Base-by-base conservation (phyloP, 2,329 filamentous ascomycete species). In the Sarocladiaceae sp. region DNA sequence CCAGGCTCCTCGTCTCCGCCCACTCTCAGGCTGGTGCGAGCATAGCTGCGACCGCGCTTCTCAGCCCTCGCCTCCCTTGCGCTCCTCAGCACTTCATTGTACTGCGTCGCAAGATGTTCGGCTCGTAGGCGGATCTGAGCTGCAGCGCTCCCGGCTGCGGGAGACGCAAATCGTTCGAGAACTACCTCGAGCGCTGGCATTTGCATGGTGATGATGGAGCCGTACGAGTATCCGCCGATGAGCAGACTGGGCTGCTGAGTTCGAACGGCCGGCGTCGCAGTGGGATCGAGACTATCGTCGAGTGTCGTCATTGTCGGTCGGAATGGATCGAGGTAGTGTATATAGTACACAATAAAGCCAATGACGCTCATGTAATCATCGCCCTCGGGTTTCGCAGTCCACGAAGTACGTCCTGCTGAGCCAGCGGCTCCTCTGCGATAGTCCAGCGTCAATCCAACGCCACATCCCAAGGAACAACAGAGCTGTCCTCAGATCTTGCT, bases 211-310 rank as follows among this genome's bases (percentile, higher is more conserved):
- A 97, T 81, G 62, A 96, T 79, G 4, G 90, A 89, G 39, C 94
- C 94, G 66, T 97, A 97, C 0, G 91, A 96, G 66, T 97, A 97
- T 12, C 92, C 92, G 2, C 80, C 86, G 6, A 94, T 73, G 4
- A 96, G 61, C 2, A 84, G 62, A 3, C 44, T 31, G 7, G 44
- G 44, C 12, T 11, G 25, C 22, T 12, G 6, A 10, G 26, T 13
- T 13, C 44, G 25, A 26, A 31, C 7, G 46, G 74, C 52, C 2
- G 67, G 70, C 2, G 57, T 59, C 2, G 53, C 40, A 1, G 37
- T 23, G 8, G 47, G 25, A 12, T 22, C n/a, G n/a, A 49, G 36
- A 4, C 28, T 15, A 3, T 8, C 20, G 11, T 49, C 20, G 5
- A 42, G 28, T 2, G 39, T 17, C 13, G 39, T 4, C 52, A 2